Base-by-base conservation (phyloP, 805 yeast species). In the Saccharomycopsis capsularis region DNA sequence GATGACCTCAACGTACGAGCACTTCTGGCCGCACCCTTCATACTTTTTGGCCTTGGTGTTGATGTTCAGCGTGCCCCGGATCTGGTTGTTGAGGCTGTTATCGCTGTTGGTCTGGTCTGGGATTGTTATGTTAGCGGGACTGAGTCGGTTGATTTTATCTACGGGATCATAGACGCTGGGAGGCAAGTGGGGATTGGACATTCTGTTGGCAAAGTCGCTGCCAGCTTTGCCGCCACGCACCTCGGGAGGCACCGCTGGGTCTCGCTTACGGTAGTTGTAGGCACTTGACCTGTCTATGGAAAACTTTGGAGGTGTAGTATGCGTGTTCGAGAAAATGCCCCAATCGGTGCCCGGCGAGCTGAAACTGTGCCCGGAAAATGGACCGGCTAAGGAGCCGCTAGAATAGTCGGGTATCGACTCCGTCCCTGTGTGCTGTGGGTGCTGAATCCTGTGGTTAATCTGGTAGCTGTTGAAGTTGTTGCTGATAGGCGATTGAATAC, bases 161-260 rank as follows among this genome's bases (percentile, higher is more conserved):
- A 29, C 44, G 15, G 43, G 22, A 32, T 50, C 53, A 7, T 40
- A 42, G 2, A 46, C 44, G n/a, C 44, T 46, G 3, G 18, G 19
- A 2, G 53, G 53, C 4, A 50, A 34, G 35, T 50, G 53, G 6
- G 53, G 53, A 43, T 50, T 50, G 13, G 53, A 50, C 25, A 40
- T 27, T 35, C 46, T 35, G 15, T 11, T 37, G 5, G 21, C 24
- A 16, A 43, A 16, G 6, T 16, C 38, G 19, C 19, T 6, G 38
- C 18, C n/a, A 9, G 5, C 19, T 24, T 5, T 16, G 18, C 46
- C 50, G 4, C 47, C 47, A n/a, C 47, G 16, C 7, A 44, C n/a
- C 35, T 44, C 47, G 11, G 30, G 43, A 3, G 47, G 30, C 3
- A 44, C 24, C 18, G 18, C 30, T 19, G 16, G 16, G 21, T 44